Conservation (phyloP, 352 stramenopile species). For the Pythium scleroteichum region DNA sequence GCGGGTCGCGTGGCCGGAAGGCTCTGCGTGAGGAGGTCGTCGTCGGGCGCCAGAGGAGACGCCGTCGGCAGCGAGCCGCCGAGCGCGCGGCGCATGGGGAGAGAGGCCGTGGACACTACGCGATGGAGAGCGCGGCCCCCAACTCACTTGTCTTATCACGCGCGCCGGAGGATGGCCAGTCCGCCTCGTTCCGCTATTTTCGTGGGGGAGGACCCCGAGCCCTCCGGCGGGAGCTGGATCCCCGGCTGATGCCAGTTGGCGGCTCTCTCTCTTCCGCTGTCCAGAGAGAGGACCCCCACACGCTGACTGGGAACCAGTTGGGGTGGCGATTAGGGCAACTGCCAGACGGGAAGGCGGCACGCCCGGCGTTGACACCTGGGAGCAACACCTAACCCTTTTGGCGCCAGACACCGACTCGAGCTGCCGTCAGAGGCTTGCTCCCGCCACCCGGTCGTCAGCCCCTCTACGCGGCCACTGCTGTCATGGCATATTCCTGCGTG, state of each 20-base stretch:
- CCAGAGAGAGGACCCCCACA: no score
- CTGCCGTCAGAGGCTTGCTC: no score
- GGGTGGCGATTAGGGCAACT: not conserved
- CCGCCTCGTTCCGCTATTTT: constrained; percentile 9
- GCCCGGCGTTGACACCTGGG: constrained; percentile 2
- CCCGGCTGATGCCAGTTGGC: constrained; percentile 15
- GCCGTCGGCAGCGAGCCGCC: constrained; percentile 13
- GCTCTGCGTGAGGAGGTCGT: constrained; percentile 3
- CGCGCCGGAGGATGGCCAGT: not conserved
- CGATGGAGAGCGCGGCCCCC: not conserved
- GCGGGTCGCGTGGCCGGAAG: no score
- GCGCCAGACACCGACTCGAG: no score
- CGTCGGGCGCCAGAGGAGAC: constrained; percentile 18
- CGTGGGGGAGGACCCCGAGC: constrained; percentile 12
- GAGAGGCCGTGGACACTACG: not conserved
- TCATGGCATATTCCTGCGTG: no score
- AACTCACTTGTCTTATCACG: constrained; percentile 1
- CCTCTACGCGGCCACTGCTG: no score
- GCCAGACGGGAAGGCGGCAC: constrained; percentile 1
- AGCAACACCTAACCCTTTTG: not conserved
- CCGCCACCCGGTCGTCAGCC: no score
- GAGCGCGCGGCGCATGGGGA: constrained; percentile 19
- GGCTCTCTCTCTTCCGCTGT: constrained; percentile 9
- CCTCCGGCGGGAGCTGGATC: constrained; percentile 13
- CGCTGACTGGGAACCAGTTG: no score